These are phyloP conservation scores for Metschnikowia reukaufii DNA, from an alignment of 805 yeast species.

Conservation along the genomic window DNA sequence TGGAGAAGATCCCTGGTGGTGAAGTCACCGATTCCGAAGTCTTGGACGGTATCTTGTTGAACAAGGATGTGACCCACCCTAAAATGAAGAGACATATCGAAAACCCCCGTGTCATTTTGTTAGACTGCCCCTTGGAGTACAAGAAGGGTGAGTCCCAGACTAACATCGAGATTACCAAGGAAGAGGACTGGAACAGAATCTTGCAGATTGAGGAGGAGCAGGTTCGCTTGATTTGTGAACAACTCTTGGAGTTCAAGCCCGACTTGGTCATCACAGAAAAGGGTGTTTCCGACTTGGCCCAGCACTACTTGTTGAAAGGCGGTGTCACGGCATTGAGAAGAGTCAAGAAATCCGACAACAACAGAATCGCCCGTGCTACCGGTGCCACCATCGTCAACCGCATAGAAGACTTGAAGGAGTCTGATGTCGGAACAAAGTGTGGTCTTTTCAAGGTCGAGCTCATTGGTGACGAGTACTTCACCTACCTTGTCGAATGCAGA, in stretches of 20 bases:
- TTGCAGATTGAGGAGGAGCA: conserved; percentile 98
- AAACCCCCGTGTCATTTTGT: conserved; percentile 82
- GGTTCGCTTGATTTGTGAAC: conserved; percentile 82
- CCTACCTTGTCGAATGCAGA: conserved; percentile 76
- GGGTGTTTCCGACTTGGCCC: conserved; percentile 97
- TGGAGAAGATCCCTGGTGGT: conserved; percentile 98
- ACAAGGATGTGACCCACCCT: conserved; percentile 98
- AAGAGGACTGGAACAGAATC: conserved; percentile 93
- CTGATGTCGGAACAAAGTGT: conserved; percentile 86
- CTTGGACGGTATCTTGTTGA: conserved; percentile 86
- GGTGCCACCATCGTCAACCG: conserved; percentile 98
- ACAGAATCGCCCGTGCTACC: conserved; percentile 93
- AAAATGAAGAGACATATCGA: conserved; percentile 89
- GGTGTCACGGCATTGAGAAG: conserved; percentile 92
- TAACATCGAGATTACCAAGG: conserved; percentile 93
- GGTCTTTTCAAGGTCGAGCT: conserved; percentile 90
- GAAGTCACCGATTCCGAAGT: conserved; percentile 89
- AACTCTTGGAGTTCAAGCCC: conserved; percentile 80
- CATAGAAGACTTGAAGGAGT: conserved; percentile 88
- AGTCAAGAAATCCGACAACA: conserved; percentile 92
- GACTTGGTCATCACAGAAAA: conserved; percentile 95
- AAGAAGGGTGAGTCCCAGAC: conserved; percentile 99
- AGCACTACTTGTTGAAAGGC: conserved; percentile 90
- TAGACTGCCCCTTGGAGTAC: conserved; percentile 97
- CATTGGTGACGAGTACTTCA: conserved; percentile 96